phyloP scores from a whole-genome alignment of 106 monocot species.

The Acanthochlamys bracteata region DNA sequence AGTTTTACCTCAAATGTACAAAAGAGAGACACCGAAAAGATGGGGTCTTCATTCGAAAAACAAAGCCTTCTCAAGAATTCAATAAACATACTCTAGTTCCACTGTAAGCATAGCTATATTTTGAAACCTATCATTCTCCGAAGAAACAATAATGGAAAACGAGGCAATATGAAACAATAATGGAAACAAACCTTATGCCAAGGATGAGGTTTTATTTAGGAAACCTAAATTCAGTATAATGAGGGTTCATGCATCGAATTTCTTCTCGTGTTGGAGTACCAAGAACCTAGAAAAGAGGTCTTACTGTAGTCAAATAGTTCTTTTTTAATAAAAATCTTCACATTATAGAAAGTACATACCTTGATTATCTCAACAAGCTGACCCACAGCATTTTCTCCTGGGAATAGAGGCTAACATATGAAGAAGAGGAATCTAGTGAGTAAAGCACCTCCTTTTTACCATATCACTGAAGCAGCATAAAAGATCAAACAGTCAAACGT shows the following conservation, averaged over 20 bases:
- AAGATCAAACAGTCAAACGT: slow-evolving; percentile 3
- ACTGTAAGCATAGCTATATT: too few relatives aligned
- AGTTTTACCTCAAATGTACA: too few relatives aligned
- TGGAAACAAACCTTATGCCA: slow-evolving; percentile 60
- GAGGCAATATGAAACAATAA: not conserved
- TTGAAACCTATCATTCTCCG: too few relatives aligned
- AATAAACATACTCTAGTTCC: too few relatives aligned
- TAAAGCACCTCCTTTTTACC: not conserved
- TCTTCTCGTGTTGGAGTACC: slow-evolving; percentile 79
- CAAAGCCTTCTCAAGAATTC: too few relatives aligned
- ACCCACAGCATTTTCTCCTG: slow-evolving; percentile 62
- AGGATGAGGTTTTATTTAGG: slow-evolving; percentile 73
- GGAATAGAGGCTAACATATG: slow-evolving; percentile 49
- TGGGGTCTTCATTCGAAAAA: too few relatives aligned
- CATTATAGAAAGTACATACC: slow-evolving; percentile 12
- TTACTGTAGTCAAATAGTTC: not conserved
- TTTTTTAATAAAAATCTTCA: not conserved
- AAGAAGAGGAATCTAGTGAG: not conserved
- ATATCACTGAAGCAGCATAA: not conserved
- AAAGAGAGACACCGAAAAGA: too few relatives aligned
- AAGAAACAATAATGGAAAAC: too few relatives aligned
- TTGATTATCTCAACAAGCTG: slow-evolving; percentile 79
- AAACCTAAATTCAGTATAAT: slow-evolving; percentile 66
- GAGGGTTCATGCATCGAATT: slow-evolving; percentile 83
- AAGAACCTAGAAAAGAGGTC: slow-evolving; percentile 40